phyloP scores from a whole-genome alignment of 2,329 filamentous ascomycete species.

The Fusarium circinatum region DNA sequence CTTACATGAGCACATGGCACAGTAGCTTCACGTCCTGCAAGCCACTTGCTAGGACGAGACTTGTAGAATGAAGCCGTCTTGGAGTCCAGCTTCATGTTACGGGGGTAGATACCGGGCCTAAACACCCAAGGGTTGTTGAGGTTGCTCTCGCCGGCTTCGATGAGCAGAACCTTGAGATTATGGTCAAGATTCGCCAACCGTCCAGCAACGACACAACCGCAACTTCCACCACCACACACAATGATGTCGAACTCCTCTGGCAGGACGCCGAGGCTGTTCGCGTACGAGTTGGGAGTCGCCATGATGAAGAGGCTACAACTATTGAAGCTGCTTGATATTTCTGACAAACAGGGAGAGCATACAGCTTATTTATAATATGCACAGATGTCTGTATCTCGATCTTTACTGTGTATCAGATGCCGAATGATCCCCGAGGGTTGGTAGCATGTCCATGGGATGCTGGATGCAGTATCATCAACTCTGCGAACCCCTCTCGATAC shows the following conservation, averaged over 20 bases:
- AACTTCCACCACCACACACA: conserved; percentile 79
- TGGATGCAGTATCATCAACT: conserved; percentile 26
- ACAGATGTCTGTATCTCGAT: not conserved
- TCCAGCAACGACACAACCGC: conserved; percentile 67
- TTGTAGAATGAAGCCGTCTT: conserved; percentile 87
- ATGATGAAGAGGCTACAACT: conserved; percentile 22
- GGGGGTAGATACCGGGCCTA: conserved; percentile 79
- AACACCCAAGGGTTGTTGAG: conserved; percentile 83
- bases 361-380: conserved; percentile 23
- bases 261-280: conserved; percentile 49
- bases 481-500: conserved; percentile 30
- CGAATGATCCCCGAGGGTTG: conserved; percentile 35
- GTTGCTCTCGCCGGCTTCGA: conserved; percentile 78
- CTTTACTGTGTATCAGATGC: conserved; percentile 23
- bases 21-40: conserved; percentile 75
- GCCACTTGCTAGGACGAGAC: conserved; percentile 77
- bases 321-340: not conserved
- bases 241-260: conserved; percentile 86
- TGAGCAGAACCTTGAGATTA: conserved; percentile 75
- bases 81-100: conserved; percentile 81
- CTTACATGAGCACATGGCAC: conserved; percentile 74
- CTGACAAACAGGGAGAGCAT: not conserved
- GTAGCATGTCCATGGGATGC: conserved; percentile 19
- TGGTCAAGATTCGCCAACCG: conserved; percentile 80
- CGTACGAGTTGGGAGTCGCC: conserved; percentile 31